Percentiles rank a stretch among this genome's conserved stretches.
Evolutionary conservation across 495 filamentous ascomycete genomes (phyloP).

Genomic region (Talaromyces liani): DNA sequence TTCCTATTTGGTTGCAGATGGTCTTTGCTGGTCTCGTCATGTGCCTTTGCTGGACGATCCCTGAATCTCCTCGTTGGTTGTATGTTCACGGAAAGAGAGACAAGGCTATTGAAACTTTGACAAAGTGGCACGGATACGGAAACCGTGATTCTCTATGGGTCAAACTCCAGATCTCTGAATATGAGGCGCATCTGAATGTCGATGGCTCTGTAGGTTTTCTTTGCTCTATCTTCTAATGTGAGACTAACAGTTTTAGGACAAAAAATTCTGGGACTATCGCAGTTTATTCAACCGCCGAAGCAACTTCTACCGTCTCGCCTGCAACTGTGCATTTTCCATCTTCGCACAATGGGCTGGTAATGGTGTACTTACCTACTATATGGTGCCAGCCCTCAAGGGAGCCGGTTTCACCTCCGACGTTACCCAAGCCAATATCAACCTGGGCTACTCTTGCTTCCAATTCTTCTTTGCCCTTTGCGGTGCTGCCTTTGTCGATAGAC

Average conservation of each 20-base stretch:
- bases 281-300: conserved; percentile 48
- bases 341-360: conserved; percentile 35
- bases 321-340: conserved; percentile 48
- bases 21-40: conserved; percentile 38
- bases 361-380: conserved; percentile 35
- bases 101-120: conserved; percentile 37
- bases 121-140: conserved; percentile 49
- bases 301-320: conserved; percentile 47
- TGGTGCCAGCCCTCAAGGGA: conserved; percentile 37
- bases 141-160: conserved; percentile 40
- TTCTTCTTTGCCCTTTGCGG: conserved; percentile 32
- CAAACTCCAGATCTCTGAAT: conserved; percentile 47
- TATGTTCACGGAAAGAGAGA: conserved; percentile 43
- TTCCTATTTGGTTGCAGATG: conserved; percentile 57
- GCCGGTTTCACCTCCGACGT: conserved; percentile 7
- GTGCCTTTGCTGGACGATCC: conserved; percentile 11
- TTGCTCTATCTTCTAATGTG: not conserved
- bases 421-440: conserved; percentile 13
- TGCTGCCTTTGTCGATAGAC: conserved; percentile 53
- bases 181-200: conserved; percentile 41
- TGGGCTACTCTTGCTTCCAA: conserved; percentile 11
- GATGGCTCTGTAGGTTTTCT: conserved; percentile 29
- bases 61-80: conserved; percentile 30
- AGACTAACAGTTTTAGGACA: conserved; percentile 20
- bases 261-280: conserved; percentile 56